These are phyloP conservation scores for Apiotrichum sp. DNA, from an alignment of 1,284 basidiomycete genomes.

Conservation along the genomic window DNA sequence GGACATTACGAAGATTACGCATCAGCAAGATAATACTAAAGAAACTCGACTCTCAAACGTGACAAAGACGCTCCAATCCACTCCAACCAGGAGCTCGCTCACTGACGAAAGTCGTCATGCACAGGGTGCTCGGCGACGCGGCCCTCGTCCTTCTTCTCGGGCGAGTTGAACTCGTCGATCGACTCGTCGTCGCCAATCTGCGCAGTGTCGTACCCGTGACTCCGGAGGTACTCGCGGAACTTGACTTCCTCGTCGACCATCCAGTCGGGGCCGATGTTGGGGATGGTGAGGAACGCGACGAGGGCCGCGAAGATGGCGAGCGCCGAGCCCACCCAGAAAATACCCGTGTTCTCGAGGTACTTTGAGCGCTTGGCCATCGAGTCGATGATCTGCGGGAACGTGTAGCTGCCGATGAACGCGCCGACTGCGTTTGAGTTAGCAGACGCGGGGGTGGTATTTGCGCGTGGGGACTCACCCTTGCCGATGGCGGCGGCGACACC, in stretches of 20 bases:
- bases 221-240: slow-evolving; percentile 74
- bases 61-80: too few species aligned
- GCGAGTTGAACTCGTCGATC: background rate
- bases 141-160: background rate
- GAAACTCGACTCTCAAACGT: too few species aligned
- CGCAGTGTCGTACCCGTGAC: slow-evolving; percentile 56
- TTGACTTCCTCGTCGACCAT: slow-evolving; percentile 70
- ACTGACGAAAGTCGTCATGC: too few species aligned
- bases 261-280: slow-evolving; percentile 66
- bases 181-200: slow-evolving; percentile 7
- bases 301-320: slow-evolving; percentile 72
- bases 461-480: slow-evolving; percentile 49
- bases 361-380: slow-evolving; percentile 16
- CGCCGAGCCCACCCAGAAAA: slow-evolving; percentile 47
- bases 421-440: slow-evolving; percentile 49
- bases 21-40: too few species aligned
- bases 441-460: background rate
- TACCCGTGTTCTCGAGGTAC: slow-evolving; percentile 41
- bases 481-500: slow-evolving; percentile 79
- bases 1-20: too few species aligned
- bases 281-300: slow-evolving; percentile 67
- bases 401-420: slow-evolving; percentile 72
- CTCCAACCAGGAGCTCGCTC: too few species aligned
- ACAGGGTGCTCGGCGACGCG: background rate
- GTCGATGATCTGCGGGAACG: slow-evolving; percentile 63